Percentiles rank a stretch among this genome's conserved stretches.
Conservation (phyloP, 805 yeast genomes). For the Candida coquimbonensis region DNA sequence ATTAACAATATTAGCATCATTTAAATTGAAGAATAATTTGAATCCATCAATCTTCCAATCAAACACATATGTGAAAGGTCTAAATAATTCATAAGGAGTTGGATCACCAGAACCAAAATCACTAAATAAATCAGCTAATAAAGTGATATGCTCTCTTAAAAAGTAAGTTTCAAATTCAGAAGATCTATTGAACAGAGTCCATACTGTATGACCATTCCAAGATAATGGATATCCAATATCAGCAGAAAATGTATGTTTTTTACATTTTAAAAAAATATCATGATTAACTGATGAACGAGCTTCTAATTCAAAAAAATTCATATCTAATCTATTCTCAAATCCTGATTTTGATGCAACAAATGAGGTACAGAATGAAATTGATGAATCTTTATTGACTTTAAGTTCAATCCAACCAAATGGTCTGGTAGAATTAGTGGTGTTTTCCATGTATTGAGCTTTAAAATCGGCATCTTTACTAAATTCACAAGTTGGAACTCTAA, state of each 20-base stretch:
- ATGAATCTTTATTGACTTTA: slow-evolving; percentile 48
- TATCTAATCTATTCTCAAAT: slow-evolving; percentile 41
- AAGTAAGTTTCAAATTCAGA: slow-evolving; percentile 52
- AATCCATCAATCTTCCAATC: slow-evolving; percentile 55
- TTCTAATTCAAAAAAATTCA: slow-evolving; percentile 49
- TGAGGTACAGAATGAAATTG: slow-evolving; percentile 38
- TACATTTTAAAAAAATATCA: slow-evolving; percentile 63
- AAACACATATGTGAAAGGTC: slow-evolving; percentile 61
- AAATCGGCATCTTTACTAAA: slow-evolving; percentile 62
- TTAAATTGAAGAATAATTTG: slow-evolving; percentile 66
- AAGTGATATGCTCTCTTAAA: slow-evolving; percentile 73
- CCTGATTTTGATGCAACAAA: slow-evolving; percentile 51
- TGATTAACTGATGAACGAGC: slow-evolving; percentile 84
- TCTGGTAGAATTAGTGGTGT: slow-evolving; percentile 32
- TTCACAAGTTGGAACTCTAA: slow-evolving; percentile 82
- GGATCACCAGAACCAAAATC: slow-evolving; percentile 76
- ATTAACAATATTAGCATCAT: slow-evolving; percentile 82
- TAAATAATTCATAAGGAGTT: slow-evolving; percentile 65
- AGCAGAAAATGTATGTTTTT: slow-evolving; percentile 45
- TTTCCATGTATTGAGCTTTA: slow-evolving; percentile 15
- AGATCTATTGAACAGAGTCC: slow-evolving; percentile 55
- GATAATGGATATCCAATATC: slow-evolving; percentile 63
- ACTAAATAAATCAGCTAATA: slow-evolving; percentile 61
- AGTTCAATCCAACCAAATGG: slow-evolving; percentile 93
- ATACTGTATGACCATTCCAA: slow-evolving; percentile 76